Evolutionary conservation across 2,329 filamentous ascomycete species (phyloP).

Genomic region (Trichophyton benhamiae): DNA sequence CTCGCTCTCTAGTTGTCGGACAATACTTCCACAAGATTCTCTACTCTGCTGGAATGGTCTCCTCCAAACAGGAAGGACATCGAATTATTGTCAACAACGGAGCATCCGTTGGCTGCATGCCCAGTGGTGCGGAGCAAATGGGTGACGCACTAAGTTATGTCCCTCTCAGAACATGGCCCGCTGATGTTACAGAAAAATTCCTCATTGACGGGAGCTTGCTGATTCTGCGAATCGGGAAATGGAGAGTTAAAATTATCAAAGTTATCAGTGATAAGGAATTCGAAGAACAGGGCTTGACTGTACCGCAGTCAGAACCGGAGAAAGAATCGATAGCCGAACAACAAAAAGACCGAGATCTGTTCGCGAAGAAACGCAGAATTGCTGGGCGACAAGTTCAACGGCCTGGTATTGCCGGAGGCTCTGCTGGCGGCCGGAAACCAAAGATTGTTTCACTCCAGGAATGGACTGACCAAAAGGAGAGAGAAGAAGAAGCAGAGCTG

Average conservation of each 20-base stretch:
- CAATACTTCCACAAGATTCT: constrained; percentile 40
- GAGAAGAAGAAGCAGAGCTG: not conserved
- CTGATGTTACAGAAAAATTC: constrained; percentile 35
- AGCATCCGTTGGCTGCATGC: constrained; percentile 38
- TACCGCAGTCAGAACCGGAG: not conserved
- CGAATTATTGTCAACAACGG: constrained; percentile 39
- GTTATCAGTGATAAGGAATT: constrained; percentile 45
- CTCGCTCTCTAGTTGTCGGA: constrained; percentile 37
- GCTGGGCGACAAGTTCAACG: not conserved
- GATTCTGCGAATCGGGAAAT: constrained; percentile 48
- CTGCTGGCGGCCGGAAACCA: not conserved
- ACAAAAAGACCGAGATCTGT: not conserved
- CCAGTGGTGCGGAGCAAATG: constrained; percentile 32
- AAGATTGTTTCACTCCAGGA: not conserved
- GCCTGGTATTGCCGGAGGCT: not conserved
- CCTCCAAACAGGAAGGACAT: constrained; percentile 41
- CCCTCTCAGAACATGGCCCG: constrained; percentile 34
- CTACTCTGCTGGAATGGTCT: constrained; percentile 40
- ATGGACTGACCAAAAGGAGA: not conserved
- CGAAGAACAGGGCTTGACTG: constrained; percentile 29
- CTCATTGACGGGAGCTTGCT: constrained; percentile 41
- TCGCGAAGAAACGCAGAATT: not conserved
- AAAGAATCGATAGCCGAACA: not conserved
- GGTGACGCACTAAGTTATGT: constrained; percentile 38
- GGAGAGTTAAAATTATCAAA: constrained; percentile 46